phyloP scores from a whole-genome alignment of 2,329 filamentous ascomycete genomes.

The Byssoonygena ceratinophila region DNA sequence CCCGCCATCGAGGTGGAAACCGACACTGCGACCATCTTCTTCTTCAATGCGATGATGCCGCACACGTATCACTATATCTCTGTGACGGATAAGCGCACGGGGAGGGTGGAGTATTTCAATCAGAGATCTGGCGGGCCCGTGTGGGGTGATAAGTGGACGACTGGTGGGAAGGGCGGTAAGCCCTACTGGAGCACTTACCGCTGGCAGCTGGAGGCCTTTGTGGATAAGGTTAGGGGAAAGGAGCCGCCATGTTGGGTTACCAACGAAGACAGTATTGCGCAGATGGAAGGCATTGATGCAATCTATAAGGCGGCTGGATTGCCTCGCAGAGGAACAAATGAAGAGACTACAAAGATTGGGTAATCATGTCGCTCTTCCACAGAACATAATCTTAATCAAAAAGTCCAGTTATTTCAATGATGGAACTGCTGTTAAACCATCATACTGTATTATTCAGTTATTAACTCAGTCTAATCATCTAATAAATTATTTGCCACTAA shows the following conservation, averaged over 20 bases:
- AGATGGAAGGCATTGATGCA: constrained; percentile 15
- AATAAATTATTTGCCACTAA: too few species aligned
- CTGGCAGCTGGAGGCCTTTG: constrained; percentile 17
- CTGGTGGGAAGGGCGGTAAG: constrained; percentile 21
- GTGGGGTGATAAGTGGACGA: constrained; percentile 25
- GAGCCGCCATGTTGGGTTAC: constrained; percentile 15
- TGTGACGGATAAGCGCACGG: constrained; percentile 24
- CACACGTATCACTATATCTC: constrained; percentile 29
- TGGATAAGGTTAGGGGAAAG: constrained; percentile 15
- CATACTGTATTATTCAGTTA: too few species aligned
- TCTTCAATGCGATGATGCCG: constrained; percentile 29
- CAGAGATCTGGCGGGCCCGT: constrained; percentile 24
- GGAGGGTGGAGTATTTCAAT: constrained; percentile 21
- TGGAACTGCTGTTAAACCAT: too few species aligned
- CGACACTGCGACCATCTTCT: constrained; percentile 24
- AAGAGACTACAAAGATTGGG: too few species aligned
- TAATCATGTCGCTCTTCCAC: too few species aligned
- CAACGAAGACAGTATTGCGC: constrained; percentile 13
- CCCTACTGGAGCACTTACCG: constrained; percentile 16
- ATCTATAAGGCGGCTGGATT: constrained; percentile 15
- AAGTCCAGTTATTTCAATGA: too few species aligned
- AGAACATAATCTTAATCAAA: neutral
- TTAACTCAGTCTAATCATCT: too few species aligned
- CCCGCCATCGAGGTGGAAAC: constrained; percentile 28
- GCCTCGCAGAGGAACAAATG: constrained; percentile 8